Percentiles rank a stretch among this genome's conserved stretches.
phyloP scores from a whole-genome alignment of 192 early-diverging fungal genomes.

The Coemansia erecta region DNA sequence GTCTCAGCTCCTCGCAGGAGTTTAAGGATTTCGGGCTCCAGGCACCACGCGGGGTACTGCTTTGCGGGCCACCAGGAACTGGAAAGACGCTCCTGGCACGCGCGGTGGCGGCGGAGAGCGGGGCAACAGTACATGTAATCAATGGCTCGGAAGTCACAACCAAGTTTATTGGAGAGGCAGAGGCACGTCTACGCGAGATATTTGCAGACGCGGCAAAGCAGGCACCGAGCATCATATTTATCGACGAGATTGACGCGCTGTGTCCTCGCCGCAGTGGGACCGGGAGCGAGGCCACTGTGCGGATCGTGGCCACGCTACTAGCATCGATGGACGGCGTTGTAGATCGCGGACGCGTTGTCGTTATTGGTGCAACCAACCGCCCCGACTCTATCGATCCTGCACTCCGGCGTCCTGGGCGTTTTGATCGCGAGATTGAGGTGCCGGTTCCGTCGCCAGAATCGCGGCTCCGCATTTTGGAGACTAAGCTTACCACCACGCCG shows the following conservation, averaged over 20 bases:
- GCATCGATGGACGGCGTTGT: conserved; percentile 87
- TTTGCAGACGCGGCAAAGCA: conserved; percentile 70
- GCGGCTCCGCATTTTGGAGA: conserved; percentile 71
- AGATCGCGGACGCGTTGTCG: conserved; percentile 47
- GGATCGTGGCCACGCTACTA: conserved; percentile 89
- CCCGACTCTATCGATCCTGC: conserved; percentile 87
- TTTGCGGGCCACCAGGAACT: conserved; percentile 90
- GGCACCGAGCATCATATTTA: conserved; percentile 83
- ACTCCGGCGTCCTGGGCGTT: conserved; percentile 86
- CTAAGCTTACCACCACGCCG: conserved; percentile 66
- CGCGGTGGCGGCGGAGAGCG: conserved; percentile 78
- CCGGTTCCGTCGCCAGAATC: conserved; percentile 75
- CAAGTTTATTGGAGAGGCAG: conserved; percentile 93
- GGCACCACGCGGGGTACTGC: conserved; percentile 88
- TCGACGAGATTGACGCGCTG: conserved; percentile 92
- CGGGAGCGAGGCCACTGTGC: conserved; percentile 79
- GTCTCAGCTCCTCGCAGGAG: conserved; percentile 67
- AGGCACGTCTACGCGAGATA: conserved; percentile 73
- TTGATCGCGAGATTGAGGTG: conserved; percentile 96
- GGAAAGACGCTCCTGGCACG: conserved; percentile 95
- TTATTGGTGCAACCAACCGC: conserved; percentile 93
- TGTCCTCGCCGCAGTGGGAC: conserved; percentile 84
- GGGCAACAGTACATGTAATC: conserved; percentile 70
- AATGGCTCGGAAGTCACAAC: conserved; percentile 91
- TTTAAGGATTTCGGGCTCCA: conserved; percentile 76